Conservation (phyloP, 2,329 filamentous ascomycete species). For the Exserohilum turcica region DNA sequence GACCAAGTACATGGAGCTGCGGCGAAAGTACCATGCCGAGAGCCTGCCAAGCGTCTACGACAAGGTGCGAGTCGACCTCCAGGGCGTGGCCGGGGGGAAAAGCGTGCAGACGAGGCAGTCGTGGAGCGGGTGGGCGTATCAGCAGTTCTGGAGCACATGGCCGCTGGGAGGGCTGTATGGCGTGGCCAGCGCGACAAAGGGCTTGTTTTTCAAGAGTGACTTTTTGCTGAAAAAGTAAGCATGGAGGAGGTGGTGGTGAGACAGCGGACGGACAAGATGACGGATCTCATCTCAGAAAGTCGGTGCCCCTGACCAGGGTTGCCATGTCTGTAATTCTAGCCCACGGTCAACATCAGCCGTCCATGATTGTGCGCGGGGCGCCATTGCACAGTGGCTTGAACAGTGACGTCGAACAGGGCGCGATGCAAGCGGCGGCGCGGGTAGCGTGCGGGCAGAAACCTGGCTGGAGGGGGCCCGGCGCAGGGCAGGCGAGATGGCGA, state of each 20-base stretch:
- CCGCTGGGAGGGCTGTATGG: constrained; percentile 49
- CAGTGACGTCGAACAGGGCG: constrained; percentile 10
- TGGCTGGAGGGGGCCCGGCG: constrained; percentile 1
- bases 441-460: not conserved
- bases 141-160: constrained; percentile 42
- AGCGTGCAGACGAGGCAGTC: constrained; percentile 14
- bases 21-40: constrained; percentile 66
- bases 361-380: not conserved
- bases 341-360: constrained; percentile 2
- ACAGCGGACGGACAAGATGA: too few relatives aligned
- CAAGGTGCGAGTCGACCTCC: constrained; percentile 60
- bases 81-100: constrained; percentile 37
- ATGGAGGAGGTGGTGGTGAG: constrained; percentile 3
- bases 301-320: constrained; percentile 10
- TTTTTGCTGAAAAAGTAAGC: constrained; percentile 41
- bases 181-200: constrained; percentile 45
- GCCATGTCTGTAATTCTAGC: constrained; percentile 1
- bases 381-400: not conserved
- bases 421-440: not conserved
- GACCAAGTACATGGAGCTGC: constrained; percentile 65
- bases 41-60: constrained; percentile 71
- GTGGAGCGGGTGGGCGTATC: constrained; percentile 37
- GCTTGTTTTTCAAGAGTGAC: constrained; percentile 39
- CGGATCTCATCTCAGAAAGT: not conserved
- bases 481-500: not conserved